Evolutionary conservation across 805 yeast species (phyloP).

Genomic region (Maudiozyma barnettii): DNA sequence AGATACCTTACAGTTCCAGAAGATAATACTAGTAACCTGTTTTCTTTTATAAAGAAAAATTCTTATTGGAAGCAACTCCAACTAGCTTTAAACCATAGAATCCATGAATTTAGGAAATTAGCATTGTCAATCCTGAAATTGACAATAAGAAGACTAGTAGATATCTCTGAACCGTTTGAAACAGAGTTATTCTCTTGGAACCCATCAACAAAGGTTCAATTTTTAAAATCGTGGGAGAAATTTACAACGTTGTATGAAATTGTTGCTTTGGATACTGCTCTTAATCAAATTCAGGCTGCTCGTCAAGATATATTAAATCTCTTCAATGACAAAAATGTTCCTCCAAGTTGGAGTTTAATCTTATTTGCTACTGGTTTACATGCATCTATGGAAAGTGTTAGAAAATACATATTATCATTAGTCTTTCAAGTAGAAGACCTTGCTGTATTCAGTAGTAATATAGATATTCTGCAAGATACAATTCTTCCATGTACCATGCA

Average conservation of each 20-base stretch:
- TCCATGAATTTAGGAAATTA: constrained; percentile 63
- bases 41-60: constrained; percentile 11
- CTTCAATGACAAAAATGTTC: constrained; percentile 44
- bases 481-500: constrained; percentile 53
- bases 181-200: constrained; percentile 12
- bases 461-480: constrained; percentile 29
- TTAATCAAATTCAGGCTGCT: constrained; percentile 80
- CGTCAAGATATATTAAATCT: constrained; percentile 48
- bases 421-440: constrained; percentile 45
- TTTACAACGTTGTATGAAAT: constrained; percentile 71
- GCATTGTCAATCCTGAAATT: constrained; percentile 55
- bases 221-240: constrained; percentile 51
- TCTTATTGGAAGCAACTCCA: constrained; percentile 53
- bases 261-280: constrained; percentile 72
- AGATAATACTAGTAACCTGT: constrained; percentile 3
- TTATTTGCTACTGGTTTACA: constrained; percentile 67
- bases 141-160: constrained; percentile 42
- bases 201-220: constrained; percentile 27
- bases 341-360: constrained; percentile 63
- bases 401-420: constrained; percentile 50
- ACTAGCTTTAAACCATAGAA: constrained; percentile 40
- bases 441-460: constrained; percentile 36
- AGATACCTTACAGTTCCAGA: constrained; percentile 35
- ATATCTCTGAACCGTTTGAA: constrained; percentile 4
- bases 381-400: constrained; percentile 69